Evolutionary conservation across 2,329 filamentous ascomycete species (phyloP), one percentile per base, ranked within the genome.

Genomic region (Stachybotrys chartarum): DNA sequence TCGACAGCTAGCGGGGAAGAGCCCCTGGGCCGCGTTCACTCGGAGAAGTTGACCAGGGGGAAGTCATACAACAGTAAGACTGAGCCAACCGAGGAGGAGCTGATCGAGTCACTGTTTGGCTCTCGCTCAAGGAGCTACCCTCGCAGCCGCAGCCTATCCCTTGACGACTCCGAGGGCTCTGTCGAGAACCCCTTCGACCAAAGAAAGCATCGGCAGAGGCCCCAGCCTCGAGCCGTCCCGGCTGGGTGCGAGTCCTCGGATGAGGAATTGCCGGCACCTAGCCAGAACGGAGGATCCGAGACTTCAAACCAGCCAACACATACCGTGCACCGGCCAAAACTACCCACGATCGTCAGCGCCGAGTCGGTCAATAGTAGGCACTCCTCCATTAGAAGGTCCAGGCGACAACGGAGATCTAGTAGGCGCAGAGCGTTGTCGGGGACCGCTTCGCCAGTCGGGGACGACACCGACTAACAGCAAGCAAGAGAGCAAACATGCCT

Each of bases 321-420:
- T 56, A 72, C 68, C 42, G 72, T 70, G 0, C 72, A 72, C 58
- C 69, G 74, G 50, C 75, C 76, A 5, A 76, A 72, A 61, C 66
- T 80, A 42, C 71, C 76, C 56, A 79, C 77, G 10, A 79, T 79
- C 17, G 57, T 69, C 52, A 78, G 77, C 66, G 73, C 72, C 17
- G 70, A 74, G 45, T 66, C 66, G 30, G 60, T 60, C 42, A 59
- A 61, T 32, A 64, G 62, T 56, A 67, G 62, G 48, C 64, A 64
- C 24, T 61, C 64, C 51, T 58, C 63, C 51, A 68, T 66, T 16
- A 69, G 64, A 46, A 63, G 65, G 39, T 62, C 63, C 16, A 68
- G 64, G 55, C 66, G 65, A 8, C 31, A 52, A 46, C 64, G 63
- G 54, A 65, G 59, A 55, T 66, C 70, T 8, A 60, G 61, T 6